These are phyloP conservation scores for Veloboletus limbatus DNA, from an alignment of 1,284 basidiomycete genomes.

Conservation along the genomic window DNA sequence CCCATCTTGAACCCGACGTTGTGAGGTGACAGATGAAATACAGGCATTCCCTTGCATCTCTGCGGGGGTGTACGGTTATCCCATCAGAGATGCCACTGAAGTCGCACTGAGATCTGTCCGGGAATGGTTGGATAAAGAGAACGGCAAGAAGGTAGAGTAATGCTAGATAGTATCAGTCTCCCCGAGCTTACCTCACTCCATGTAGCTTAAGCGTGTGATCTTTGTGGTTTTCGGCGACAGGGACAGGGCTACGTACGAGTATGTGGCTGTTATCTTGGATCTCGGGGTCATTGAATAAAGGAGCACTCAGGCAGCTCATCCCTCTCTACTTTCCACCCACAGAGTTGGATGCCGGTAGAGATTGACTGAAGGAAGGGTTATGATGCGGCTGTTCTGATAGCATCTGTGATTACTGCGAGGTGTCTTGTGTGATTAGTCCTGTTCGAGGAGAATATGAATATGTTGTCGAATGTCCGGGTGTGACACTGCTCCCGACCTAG, in stretches of 20 bases:
- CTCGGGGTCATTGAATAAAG: not conserved
- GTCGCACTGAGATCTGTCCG: conserved; percentile 64
- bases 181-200: not conserved
- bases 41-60: conserved; percentile 82
- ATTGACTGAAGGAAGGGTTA: not conserved
- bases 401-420: not conserved
- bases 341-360: not conserved
- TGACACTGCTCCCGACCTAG: too few relatives aligned
- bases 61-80: conserved; percentile 80
- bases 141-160: conserved; percentile 47
- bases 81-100: conserved; percentile 66
- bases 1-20: not conserved
- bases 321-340: conserved; percentile 54
- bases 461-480: too few relatives aligned
- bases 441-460: not conserved
- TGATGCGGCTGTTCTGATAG: not conserved
- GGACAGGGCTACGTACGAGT: conserved; percentile 67
- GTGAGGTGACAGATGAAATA: not conserved
- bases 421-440: not conserved
- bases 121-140: conserved; percentile 53
- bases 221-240: conserved; percentile 69
- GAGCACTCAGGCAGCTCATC: conserved; percentile 45
- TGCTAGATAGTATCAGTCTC: not conserved
- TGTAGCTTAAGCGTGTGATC: conserved; percentile 73
- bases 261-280: conserved; percentile 26